Percentiles rank a stretch among this genome's conserved stretches.
Conservation (phyloP, 2,329 filamentous ascomycete species). For the Colletotrichum lindemuthianum region DNA sequence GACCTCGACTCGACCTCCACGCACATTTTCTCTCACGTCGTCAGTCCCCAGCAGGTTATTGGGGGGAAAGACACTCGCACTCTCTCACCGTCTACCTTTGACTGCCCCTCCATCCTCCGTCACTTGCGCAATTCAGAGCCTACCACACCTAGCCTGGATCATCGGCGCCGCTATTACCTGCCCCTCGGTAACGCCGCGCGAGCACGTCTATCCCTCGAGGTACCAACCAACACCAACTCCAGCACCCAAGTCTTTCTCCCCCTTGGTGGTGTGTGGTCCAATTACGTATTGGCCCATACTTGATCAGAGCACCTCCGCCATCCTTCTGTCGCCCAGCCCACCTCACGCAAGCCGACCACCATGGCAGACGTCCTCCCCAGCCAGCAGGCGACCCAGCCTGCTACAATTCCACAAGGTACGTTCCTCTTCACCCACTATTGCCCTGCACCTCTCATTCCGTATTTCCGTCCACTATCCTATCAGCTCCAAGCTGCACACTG, state of each 20-base stretch:
- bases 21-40: conserved; percentile 17
- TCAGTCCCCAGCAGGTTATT: conserved; percentile 19
- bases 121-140: conserved; percentile 10
- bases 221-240: conserved; percentile 14
- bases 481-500: neutral
- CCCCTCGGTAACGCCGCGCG: conserved; percentile 30
- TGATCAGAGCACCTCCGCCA: conserved; percentile 25
- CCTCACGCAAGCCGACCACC: conserved; percentile 25
- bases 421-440: neutral
- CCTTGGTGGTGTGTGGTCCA: conserved; percentile 31
- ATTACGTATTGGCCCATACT: conserved; percentile 30
- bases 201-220: neutral
- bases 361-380: conserved; percentile 28
- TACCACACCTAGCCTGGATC: neutral
- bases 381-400: conserved; percentile 25
- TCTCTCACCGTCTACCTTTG: neutral
- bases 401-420: conserved; percentile 30
- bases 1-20: conserved; percentile 17
- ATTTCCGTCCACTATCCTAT: neutral
- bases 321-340: conserved; percentile 12
- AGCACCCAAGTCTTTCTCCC: conserved; percentile 24
- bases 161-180: neutral
- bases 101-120: conserved; percentile 6
- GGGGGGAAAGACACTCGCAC: conserved; percentile 10
- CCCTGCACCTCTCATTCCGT: neutral